Evolutionary conservation across 1,284 basidiomycete species (phyloP), one percentile per base, ranked within the genome.

Genomic region (Paramarasmius palmivorus): DNA sequence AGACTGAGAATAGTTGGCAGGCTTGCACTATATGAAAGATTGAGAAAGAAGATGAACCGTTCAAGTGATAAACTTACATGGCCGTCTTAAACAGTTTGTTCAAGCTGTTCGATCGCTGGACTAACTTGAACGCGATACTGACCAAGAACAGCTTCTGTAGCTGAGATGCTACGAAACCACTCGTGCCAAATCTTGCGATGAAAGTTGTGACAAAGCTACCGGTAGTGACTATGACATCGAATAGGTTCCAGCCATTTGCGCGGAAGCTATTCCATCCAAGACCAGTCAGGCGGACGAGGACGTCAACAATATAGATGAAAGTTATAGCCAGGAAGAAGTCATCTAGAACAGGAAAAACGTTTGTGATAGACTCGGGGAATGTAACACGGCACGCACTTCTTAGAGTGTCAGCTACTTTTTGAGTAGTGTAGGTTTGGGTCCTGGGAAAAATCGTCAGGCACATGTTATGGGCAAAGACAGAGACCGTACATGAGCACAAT

Each of bases 31-130:
- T 14, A n/a, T 14, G 64, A 20, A 55, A 52, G 41, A 23, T 32
- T n/a, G 8, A 46, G 9, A 50, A 45, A 41, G 19, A 25, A 14
- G 52, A 47, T 20, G 35, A 42, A 2, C 19, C n/a, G n/a, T n/a
- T n/a, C n/a, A n/a, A n/a, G n/a, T n/a, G n/a, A n/a, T 6, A 26
- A 6, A 78, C 92, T 60, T 74, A 95, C 92, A 93, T 82, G 1
- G 93, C 92, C 6, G 95, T 98, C 73, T 98, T 98, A 83, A 98
- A 98, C 17, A 99, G 77, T 72, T 97, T 93, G 64, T 98, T 98
- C 55, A 99, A 77, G 58, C 85, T 87, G 64, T 94, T 89, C 57
- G 88, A 90, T 49, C 92, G 83, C 67, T 98, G 93, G 1, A 98
- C 92, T 20, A 99, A 81, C 72, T 99, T 99, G 78, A 98, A 89